Base-by-base conservation (phyloP, 257 asterid species). In the Nyctanthes arbortristis region DNA sequence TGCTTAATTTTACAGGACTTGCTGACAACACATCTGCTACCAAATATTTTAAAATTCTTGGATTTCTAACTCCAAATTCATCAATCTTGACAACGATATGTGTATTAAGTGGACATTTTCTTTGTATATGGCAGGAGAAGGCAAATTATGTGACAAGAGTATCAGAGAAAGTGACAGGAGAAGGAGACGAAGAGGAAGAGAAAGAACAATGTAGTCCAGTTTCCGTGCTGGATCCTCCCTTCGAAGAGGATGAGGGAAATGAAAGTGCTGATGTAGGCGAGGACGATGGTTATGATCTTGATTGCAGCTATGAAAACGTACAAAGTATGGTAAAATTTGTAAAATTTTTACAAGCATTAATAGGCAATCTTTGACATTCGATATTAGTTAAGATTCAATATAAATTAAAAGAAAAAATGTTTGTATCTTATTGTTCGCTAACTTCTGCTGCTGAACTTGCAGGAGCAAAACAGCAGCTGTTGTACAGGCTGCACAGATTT, bases 131-230 rank as follows among this genome's bases (percentile, higher is more conserved):
- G 63, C 29, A 87, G 94, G 84, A 82, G 7, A 78, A 75, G n/a
- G 79, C 43, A 20, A 81, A 63, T 3, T 63, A 7, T n/a, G 82
- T 71, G 76, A 56, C 64, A 10, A 57, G 65, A 63, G 70, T 65
- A 14, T 66, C 65, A 8, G 70, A 70, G 1, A 56, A 47, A 29
- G 74, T 70, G 6, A 69, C 35, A 61, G 65, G 28, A 49, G 58
- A 3, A 22, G 89, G 73, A 3, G 58, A 49, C 4, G 96, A 79
- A 35, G 87, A 79, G 63, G 88, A 88, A 29, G 96, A 89, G 61
- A 88, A 85, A 62, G 95, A 90, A 31, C 96, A 90, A 64, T 80
- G 85, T 66, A 93, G 98, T 61, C 97, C 97, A 1, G 96, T 85
- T 6, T 93, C 97, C 0, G 86, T 93, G 28, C 39, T 93, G 61